These are phyloP conservation scores for Phytophthora fragariaefolia DNA, from an alignment of 352 stramenopile genomes.

Conservation along the genomic window DNA sequence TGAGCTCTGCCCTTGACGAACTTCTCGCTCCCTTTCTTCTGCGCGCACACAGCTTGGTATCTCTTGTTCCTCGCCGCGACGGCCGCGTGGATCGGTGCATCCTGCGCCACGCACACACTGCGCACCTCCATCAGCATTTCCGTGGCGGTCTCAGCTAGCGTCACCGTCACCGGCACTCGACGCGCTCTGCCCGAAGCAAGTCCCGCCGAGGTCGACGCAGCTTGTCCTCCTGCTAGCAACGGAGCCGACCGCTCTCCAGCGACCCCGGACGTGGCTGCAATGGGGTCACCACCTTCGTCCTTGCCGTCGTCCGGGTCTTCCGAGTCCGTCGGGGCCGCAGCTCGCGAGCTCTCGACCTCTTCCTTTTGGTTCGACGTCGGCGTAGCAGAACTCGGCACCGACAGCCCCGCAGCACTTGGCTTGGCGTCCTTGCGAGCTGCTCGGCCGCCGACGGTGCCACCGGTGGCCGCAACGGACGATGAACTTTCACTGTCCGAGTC, in stretches of 20 bases:
- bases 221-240: constrained; percentile 15
- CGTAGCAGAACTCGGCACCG: constrained; percentile 1
- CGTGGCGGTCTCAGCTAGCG: constrained; percentile 65
- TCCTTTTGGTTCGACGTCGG: constrained; percentile 31
- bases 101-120: constrained; percentile 72
- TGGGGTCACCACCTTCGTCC: constrained; percentile 5
- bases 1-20: constrained; percentile 70
- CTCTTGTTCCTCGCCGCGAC: constrained; percentile 65
- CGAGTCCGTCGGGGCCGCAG: background rate
- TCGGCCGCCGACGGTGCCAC: background rate
- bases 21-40: constrained; percentile 84
- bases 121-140: constrained; percentile 69
- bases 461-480: constrained; percentile 20
- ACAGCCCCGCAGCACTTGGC: constrained; percentile 9
- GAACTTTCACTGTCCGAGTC: constrained; percentile 53
- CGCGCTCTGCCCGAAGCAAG: constrained; percentile 7
- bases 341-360: constrained; percentile 18
- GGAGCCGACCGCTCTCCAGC: background rate
- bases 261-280: background rate
- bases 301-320: constrained; percentile 31
- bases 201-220: constrained; percentile 3
- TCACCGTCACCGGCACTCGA: constrained; percentile 53
- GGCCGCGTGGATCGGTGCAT: constrained; percentile 50
- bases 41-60: constrained; percentile 66
- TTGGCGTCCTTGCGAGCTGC: constrained; percentile 23